Base-by-base conservation (phyloP, 192 early-diverging fungal species). In the Backusella mclennaniae region DNA sequence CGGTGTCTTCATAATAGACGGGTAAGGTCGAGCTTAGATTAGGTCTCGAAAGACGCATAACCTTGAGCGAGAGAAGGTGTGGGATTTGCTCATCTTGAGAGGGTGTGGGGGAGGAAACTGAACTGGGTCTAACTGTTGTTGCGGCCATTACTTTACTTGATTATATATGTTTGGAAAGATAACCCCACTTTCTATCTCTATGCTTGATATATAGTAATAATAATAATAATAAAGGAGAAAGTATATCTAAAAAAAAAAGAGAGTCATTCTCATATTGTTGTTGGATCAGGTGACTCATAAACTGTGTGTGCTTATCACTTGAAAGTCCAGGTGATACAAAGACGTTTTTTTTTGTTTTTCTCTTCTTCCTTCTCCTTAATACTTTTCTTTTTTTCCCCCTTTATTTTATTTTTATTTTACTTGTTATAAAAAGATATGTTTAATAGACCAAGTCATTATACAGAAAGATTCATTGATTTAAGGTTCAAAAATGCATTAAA, bases 1-100 rank as follows among this genome's bases (percentile, higher is more conserved):
- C 12, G 29, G 26, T 39, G 59, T 78, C 56, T 73, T 70, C 86
- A 35, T 75, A 74, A 76, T 46, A 85, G 59, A 73, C 69, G n/a
- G 81, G 80, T 66, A 81, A 71, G 46, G 73, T 81, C 66, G 70
- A 75, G 68, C 71, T 81, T 75, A 84, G 52, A 3, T 69, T 73
- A 23, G 82, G 95, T 69, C 91, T 89, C 79, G 95, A 93, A 46
- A 96, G 89, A 26, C 96, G 93, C 92, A 97, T 95, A 33, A 97
- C 96, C 80, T 96, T 97, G 41, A 97, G 88, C 2, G 93, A 90
- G 67, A 97, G 87, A 23, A 90, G 87, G 80, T 97, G 96, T 29
- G 79, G 79, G 23, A 31, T 26, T 38, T 77, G 80, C 35, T 67
- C 80, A 68, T 89, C 86, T 67, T 82, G 76, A 72, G 46, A 36